Conservation (phyloP, 768 basidiomycete species). For the Pleurotus salmoneostramineus region DNA sequence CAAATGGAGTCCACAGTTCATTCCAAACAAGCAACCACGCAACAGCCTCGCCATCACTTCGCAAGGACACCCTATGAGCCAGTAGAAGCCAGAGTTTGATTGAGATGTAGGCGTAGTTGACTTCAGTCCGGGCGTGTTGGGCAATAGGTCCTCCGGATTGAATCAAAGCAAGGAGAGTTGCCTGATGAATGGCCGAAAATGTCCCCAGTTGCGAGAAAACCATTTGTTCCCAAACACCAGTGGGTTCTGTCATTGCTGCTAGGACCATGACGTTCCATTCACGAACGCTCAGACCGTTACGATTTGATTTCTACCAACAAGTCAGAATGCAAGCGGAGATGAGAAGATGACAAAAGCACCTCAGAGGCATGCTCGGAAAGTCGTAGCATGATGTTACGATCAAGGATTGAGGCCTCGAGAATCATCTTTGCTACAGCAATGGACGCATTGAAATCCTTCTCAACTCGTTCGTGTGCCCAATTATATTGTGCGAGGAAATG, state of each 20-base stretch:
- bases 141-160: constrained; percentile 30
- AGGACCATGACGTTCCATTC: constrained; percentile 66
- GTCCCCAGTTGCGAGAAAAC: constrained; percentile 47
- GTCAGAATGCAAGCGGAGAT: no score
- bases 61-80: constrained; percentile 32
- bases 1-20: constrained; percentile 73
- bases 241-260: constrained; percentile 42
- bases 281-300: constrained; percentile 37
- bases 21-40: constrained; percentile 58
- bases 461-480: constrained; percentile 40
- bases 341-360: constrained; percentile 17
- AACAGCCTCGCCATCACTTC: constrained; percentile 22
- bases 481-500: constrained; percentile 49
- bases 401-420: constrained; percentile 42
- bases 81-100: constrained; percentile 72
- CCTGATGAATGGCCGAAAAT: constrained; percentile 47
- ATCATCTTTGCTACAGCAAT: constrained; percentile 50
- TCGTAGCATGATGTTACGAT: constrained; percentile 35
- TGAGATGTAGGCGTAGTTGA: constrained; percentile 66
- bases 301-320: constrained; percentile 27
- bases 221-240: constrained; percentile 28
- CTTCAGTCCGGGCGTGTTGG: constrained; percentile 47
- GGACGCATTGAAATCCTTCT: constrained; percentile 50
- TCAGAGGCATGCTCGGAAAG: constrained; percentile 30
- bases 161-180: constrained; percentile 36